Conservation (phyloP, 306 rosid genomes). For the Lagenaria siceraria region DNA sequence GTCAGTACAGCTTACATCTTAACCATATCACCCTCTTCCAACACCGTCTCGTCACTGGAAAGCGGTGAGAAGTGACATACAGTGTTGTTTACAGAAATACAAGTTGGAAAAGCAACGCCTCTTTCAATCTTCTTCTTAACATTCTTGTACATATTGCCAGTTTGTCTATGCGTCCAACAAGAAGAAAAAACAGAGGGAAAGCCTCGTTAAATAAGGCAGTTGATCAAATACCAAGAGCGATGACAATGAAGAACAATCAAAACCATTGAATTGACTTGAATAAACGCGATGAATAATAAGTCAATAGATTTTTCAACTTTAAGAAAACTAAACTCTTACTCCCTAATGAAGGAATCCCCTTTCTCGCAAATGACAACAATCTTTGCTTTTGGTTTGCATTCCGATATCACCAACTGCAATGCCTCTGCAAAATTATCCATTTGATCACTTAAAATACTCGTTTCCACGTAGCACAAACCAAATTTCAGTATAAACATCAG, state of each 20-base stretch:
- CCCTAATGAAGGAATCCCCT: conserved; percentile 79
- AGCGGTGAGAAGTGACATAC: conserved; percentile 88
- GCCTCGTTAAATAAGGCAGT: neutral
- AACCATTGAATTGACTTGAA: neutral
- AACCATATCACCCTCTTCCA: conserved; percentile 81
- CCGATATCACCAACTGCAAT: conserved; percentile 57
- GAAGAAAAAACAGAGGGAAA: neutral
- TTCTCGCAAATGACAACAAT: conserved; percentile 83
- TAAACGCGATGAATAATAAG: neutral
- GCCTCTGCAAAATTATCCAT: conserved; percentile 48
- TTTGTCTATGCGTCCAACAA: conserved; percentile 33
- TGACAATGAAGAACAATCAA: neutral
- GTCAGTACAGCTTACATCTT: conserved; percentile 53
- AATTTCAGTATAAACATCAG: neutral
- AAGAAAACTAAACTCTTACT: conserved; percentile 31
- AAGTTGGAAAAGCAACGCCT: conserved; percentile 92
- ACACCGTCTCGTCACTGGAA: conserved; percentile 66
- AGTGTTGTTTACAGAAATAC: conserved; percentile 79
- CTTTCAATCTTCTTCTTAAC: conserved; percentile 87
- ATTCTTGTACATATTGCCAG: conserved; percentile 74
- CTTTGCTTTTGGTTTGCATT: conserved; percentile 80
- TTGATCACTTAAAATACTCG: neutral
- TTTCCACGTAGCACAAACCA: neutral
- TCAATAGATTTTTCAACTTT: neutral
- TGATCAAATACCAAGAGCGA: neutral